Percentiles rank a stretch among this genome's conserved stretches.
These are phyloP conservation scores for Daedaleopsis sinensis DNA, from an alignment of 768 basidiomycete species.

Conservation along the genomic window DNA sequence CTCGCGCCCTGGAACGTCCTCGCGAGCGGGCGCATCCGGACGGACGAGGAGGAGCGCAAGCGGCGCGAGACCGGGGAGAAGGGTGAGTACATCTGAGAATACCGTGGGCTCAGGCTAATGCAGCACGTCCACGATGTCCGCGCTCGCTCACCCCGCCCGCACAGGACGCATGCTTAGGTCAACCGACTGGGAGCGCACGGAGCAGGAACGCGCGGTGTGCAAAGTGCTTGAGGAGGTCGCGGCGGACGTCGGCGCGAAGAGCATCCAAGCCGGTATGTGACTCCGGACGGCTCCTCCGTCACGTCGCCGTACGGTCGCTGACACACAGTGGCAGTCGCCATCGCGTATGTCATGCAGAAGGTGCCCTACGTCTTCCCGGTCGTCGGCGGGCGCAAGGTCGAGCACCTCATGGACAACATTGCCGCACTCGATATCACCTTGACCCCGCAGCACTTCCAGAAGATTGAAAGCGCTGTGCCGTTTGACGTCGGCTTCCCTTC, in stretches of 20 bases:
- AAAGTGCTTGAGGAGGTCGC: conserved; percentile 43
- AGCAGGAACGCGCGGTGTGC: conserved; percentile 36
- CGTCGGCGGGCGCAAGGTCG: conserved; percentile 20
- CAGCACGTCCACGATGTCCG: too few relatives aligned
- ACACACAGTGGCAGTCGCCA: conserved; percentile 29
- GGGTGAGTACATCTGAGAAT: too few relatives aligned
- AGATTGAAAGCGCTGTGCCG: conserved; percentile 24
- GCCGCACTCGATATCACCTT: conserved; percentile 19
- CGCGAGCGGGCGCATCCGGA: conserved; percentile 40
- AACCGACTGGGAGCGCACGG: conserved; percentile 38
- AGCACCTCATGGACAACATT: conserved; percentile 27
- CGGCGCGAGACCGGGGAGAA: conserved; percentile 28
- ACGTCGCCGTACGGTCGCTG: conserved; percentile 9
- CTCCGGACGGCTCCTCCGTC: too few relatives aligned
- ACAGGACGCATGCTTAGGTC: conserved; percentile 32
- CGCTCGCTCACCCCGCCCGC: neutral
- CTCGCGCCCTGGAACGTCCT: conserved; percentile 44
- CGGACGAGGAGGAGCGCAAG: conserved; percentile 37
- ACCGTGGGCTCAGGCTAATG: too few relatives aligned
- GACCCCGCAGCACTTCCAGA: conserved; percentile 25
- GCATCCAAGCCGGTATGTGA: conserved; percentile 10
- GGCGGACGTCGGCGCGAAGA: conserved; percentile 38
- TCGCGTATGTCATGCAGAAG: conserved; percentile 34
- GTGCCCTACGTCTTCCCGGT: conserved; percentile 27
- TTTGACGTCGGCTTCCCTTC: conserved; percentile 7